A percentile compares a stretch with the other conserved stretches of the same genome.
phyloP scores from a whole-genome alignment of 257 asterid species.

The Salvia rosmarinus region DNA sequence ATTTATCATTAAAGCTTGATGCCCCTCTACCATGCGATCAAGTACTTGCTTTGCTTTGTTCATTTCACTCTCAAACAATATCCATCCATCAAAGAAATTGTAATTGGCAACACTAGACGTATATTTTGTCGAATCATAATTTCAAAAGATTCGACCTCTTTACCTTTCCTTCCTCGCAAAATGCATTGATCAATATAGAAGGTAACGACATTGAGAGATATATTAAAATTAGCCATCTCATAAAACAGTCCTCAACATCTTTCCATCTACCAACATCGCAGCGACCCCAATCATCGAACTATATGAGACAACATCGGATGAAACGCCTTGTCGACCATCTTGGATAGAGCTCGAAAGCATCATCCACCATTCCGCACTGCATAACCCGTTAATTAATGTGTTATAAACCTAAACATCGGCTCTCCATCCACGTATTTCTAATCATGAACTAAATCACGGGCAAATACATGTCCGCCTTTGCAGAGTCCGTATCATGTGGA shows the following conservation, averaged over 20 bases:
- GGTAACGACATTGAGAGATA: not conserved
- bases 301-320: too few relatives aligned
- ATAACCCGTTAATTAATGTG: not conserved
- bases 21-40: too few relatives aligned
- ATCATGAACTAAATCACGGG: not conserved
- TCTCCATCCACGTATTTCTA: not conserved
- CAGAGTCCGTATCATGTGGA: not conserved
- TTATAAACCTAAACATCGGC: not conserved
- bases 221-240: not conserved
- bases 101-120: not conserved
- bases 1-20: too few relatives aligned
- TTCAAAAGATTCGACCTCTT: not conserved
- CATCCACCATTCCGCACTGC: not conserved
- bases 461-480: not conserved
- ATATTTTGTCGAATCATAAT: too few relatives aligned
- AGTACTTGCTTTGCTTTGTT: not conserved
- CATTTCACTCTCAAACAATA: not conserved
- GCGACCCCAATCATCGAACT: too few relatives aligned
- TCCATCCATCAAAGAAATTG: not conserved
- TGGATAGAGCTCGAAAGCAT: not conserved
- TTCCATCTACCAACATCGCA: not conserved
- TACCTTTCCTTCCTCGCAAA: not conserved
- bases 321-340: too few relatives aligned
- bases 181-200: not conserved
- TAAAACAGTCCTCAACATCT: not conserved